These are phyloP conservation scores for Talaromyces stipitatus DNA, from an alignment of 495 filamentous ascomycete genomes.

Conservation along the genomic window DNA sequence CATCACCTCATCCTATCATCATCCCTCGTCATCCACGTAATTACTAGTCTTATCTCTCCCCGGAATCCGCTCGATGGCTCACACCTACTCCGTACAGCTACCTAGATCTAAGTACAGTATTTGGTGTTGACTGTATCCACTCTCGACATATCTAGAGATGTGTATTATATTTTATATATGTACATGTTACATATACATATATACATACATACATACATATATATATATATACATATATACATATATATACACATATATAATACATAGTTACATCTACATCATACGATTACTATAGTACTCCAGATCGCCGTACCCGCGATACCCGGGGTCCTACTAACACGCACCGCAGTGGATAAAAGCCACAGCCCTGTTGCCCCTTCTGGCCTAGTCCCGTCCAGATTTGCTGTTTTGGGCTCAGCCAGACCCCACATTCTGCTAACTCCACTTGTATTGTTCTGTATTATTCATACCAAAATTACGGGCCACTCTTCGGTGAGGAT, in stretches of 20 bases:
- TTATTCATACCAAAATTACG: neutral
- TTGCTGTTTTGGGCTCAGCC: neutral
- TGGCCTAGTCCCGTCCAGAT: neutral
- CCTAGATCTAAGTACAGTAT: neutral
- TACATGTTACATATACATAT: too few species aligned
- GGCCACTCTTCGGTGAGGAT: neutral
- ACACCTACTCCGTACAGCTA: neutral
- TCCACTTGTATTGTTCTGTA: neutral
- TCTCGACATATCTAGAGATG: too few species aligned
- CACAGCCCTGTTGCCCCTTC: neutral
- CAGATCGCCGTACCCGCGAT: conserved; percentile 1
- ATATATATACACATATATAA: neutral
- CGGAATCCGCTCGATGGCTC: neutral
- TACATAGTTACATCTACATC: neutral
- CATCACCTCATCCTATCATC: conserved; percentile 2
- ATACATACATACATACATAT: too few species aligned
- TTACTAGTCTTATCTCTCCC: neutral
- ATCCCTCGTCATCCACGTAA: neutral
- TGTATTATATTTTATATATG: too few species aligned
- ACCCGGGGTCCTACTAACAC: neutral
- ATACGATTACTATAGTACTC: neutral
- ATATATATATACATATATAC: too few species aligned
- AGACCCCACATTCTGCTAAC: neutral
- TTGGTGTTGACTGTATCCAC: too few species aligned
- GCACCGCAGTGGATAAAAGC: neutral